These are phyloP conservation scores for Gaultheria prostrata DNA, from an alignment of 148 eudicot genomes.

Conservation along the genomic window DNA sequence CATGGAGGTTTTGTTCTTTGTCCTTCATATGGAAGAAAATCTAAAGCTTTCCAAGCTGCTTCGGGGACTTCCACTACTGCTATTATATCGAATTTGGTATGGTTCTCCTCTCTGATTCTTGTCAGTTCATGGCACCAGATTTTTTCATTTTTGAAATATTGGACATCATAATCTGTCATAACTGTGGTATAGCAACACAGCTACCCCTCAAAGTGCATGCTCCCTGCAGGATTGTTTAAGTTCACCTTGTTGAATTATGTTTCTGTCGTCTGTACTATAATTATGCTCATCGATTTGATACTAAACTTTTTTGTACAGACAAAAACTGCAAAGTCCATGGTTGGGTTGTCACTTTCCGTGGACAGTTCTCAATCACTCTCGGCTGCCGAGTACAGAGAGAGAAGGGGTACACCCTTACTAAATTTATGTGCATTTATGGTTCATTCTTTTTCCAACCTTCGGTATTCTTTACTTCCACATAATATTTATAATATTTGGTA, in stretches of 20 bases:
- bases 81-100: conserved; percentile 74
- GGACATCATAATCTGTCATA: background rate
- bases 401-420: conserved; percentile 49
- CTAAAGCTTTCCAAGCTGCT: conserved; percentile 96
- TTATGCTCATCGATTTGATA: conserved; percentile 12
- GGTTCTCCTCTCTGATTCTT: conserved; percentile 17
- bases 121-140: background rate
- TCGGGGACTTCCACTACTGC: conserved; percentile 74
- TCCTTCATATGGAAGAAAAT: conserved; percentile 94
- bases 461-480: conserved; percentile 14
- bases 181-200: background rate
- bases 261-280: background rate
- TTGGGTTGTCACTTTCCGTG: conserved; percentile 69
- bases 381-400: conserved; percentile 68
- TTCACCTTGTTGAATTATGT: conserved; percentile 12
- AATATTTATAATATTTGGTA: conserved; percentile 4
- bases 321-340: conserved; percentile 81
- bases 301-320: conserved; percentile 49
- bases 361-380: conserved; percentile 73
- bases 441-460: conserved; percentile 16
- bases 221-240: conserved; percentile 3
- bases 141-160: background rate
- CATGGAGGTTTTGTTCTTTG: conserved; percentile 90
- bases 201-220: background rate
- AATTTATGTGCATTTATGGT: background rate